phyloP scores from a whole-genome alignment of 2,329 filamentous ascomycete genomes.

The Apiospora arundinis region DNA sequence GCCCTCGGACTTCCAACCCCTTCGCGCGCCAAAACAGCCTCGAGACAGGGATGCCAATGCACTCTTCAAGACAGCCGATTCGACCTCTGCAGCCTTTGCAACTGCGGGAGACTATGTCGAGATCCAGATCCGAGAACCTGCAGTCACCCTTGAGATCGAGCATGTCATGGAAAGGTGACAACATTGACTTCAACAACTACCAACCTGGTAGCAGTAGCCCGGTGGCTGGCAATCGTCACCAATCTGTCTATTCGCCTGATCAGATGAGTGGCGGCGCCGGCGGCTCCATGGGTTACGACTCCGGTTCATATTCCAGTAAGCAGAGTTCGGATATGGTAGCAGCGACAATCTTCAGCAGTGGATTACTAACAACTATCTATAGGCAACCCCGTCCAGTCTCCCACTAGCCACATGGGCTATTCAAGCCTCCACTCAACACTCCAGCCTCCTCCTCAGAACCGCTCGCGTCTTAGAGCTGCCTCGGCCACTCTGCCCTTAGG shows the following conservation, averaged over 20 bases:
- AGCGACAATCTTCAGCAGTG: background rate
- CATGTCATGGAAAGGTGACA: slow-evolving; percentile 69
- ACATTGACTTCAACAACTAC: slow-evolving; percentile 62
- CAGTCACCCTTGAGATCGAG: slow-evolving; percentile 65
- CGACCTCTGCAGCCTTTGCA: slow-evolving; percentile 64
- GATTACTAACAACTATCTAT: slow-evolving; percentile 28
- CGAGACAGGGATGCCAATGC: slow-evolving; percentile 53
- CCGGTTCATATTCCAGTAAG: slow-evolving; percentile 59
- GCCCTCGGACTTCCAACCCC: slow-evolving; percentile 57
- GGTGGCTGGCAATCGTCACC: slow-evolving; percentile 52
- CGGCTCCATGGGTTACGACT: slow-evolving; percentile 55
- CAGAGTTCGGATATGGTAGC: slow-evolving; percentile 14
- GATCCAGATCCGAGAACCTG: slow-evolving; percentile 62
- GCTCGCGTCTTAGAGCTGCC: slow-evolving; percentile 56
- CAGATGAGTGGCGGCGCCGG: slow-evolving; percentile 49
- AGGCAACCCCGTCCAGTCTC: slow-evolving; percentile 56
- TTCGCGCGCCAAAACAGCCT: slow-evolving; percentile 57
- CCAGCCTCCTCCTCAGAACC: slow-evolving; percentile 51
- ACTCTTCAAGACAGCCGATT: slow-evolving; percentile 50
- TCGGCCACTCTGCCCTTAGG: slow-evolving; percentile 41
- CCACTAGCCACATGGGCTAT: slow-evolving; percentile 57
- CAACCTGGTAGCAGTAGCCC: slow-evolving; percentile 54
- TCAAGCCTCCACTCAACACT: slow-evolving; percentile 50
- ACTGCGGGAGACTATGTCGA: slow-evolving; percentile 61
- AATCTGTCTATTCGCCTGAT: slow-evolving; percentile 57